phyloP scores from a whole-genome alignment of 2,329 filamentous ascomycete genomes.

The Alternaria triticimaculans region DNA sequence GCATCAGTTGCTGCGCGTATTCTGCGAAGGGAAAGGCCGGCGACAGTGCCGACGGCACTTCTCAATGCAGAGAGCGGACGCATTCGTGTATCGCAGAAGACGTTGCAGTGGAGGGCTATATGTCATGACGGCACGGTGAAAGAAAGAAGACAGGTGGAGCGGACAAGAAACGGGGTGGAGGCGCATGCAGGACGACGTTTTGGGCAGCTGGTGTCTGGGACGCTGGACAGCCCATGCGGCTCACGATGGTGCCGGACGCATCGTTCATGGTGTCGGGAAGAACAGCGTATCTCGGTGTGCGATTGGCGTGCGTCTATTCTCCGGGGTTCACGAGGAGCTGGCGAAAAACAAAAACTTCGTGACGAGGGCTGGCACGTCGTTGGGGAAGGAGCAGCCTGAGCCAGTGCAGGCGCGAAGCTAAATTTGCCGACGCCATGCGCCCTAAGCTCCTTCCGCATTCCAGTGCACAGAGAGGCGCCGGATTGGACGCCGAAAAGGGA shows the following conservation, averaged over 20 bases:
- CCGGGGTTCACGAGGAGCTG: not conserved
- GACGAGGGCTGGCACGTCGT: not conserved
- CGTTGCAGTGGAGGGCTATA: slow-evolving; percentile 14
- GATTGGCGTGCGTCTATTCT: slow-evolving; percentile 5
- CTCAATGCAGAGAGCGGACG: slow-evolving; percentile 9
- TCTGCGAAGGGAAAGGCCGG: slow-evolving; percentile 23
- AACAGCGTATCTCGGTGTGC: not conserved
- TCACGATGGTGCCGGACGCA: slow-evolving; percentile 3
- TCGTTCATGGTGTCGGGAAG: not conserved
- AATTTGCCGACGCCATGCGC: slow-evolving; percentile 37
- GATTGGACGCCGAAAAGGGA: slow-evolving; percentile 22
- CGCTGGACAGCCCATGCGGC: slow-evolving; percentile 34
- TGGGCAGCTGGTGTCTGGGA: slow-evolving; percentile 32
- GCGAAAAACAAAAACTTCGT: slow-evolving; percentile 6
- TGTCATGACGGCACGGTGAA: slow-evolving; percentile 23
- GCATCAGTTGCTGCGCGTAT: slow-evolving; percentile 26
- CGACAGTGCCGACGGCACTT: slow-evolving; percentile 10
- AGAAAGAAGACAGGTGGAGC: slow-evolving; percentile 28
- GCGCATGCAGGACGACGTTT: slow-evolving; percentile 43
- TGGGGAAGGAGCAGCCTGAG: slow-evolving; percentile 23
- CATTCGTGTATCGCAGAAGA: slow-evolving; percentile 9
- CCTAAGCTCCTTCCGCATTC: slow-evolving; percentile 22
- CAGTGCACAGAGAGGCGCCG: slow-evolving; percentile 25
- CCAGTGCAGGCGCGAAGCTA: slow-evolving; percentile 28
- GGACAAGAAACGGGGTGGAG: slow-evolving; percentile 32